Conservation (phyloP, 2,329 filamentous ascomycete genomes). For the Pyrenophora teres region DNA sequence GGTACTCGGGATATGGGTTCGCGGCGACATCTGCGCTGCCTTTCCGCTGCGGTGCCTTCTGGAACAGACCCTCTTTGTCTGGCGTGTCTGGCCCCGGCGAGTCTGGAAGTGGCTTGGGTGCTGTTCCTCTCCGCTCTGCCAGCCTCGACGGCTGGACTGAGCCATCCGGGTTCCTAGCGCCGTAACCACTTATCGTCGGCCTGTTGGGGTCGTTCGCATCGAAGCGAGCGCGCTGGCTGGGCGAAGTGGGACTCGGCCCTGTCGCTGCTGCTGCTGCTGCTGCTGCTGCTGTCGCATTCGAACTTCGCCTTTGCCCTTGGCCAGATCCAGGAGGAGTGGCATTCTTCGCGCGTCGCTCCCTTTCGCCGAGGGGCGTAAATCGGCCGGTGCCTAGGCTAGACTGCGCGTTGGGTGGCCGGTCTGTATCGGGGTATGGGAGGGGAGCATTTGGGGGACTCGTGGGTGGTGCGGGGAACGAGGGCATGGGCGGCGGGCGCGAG, state of each 20-base stretch:
- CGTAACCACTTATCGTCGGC: conserved; percentile 54
- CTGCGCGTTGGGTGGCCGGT: conserved; percentile 37
- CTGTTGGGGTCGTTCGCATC: conserved; percentile 55
- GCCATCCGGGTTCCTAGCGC: conserved; percentile 38
- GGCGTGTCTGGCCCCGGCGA: conserved; percentile 76
- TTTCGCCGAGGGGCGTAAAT: conserved; percentile 46
- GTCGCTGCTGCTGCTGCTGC: conserved; percentile 13
- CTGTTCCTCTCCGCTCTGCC: conserved; percentile 81
- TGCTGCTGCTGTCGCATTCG: conserved; percentile 21
- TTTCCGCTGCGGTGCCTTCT: conserved; percentile 59
- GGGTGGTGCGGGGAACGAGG: conserved; percentile 64
- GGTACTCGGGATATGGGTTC: conserved; percentile 57
- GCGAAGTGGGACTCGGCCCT: conserved; percentile 36
- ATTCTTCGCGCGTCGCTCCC: conserved; percentile 41
- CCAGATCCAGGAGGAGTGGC: conserved; percentile 40
- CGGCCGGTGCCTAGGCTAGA: conserved; percentile 28
- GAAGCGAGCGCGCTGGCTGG: conserved; percentile 49
- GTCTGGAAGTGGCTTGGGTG: conserved; percentile 80
- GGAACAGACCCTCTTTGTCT: conserved; percentile 80
- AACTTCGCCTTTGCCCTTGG: conserved; percentile 39
- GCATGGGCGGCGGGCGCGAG: conserved; percentile 55
- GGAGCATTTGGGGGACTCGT: conserved; percentile 55
- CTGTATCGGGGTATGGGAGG: conserved; percentile 53
- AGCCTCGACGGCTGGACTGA: conserved; percentile 62
- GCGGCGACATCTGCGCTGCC: conserved; percentile 22